phyloP scores from a whole-genome alignment of 2,329 filamentous ascomycete species.

The Aspergillus aculeatus region DNA sequence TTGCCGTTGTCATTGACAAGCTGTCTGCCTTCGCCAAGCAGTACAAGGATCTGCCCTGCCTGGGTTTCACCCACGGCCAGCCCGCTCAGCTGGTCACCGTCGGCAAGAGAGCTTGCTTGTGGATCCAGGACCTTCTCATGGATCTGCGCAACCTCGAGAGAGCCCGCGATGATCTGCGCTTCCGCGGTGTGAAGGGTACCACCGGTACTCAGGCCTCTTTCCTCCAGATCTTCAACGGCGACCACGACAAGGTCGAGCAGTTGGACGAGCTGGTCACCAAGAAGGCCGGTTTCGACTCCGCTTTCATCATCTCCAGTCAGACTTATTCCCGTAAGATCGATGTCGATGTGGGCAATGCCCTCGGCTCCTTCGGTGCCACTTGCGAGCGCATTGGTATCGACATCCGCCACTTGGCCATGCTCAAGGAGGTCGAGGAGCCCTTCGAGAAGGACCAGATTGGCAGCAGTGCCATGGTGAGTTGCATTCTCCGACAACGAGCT shows the following conservation, averaged over 20 bases:
- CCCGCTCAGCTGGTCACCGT: conserved; percentile 63
- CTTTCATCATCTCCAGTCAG: conserved; percentile 67
- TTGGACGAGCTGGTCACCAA: conserved; percentile 63
- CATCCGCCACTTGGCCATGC: conserved; percentile 69
- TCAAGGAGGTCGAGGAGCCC: conserved; percentile 84
- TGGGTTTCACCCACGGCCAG: conserved; percentile 72
- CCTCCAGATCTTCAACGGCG: conserved; percentile 64
- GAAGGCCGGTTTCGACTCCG: conserved; percentile 63
- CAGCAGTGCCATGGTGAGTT: conserved; percentile 55
- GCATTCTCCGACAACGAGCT: background rate
- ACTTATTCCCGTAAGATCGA: conserved; percentile 83
- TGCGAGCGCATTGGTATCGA: conserved; percentile 72
- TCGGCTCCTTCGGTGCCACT: conserved; percentile 75
- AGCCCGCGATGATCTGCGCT: conserved; percentile 66
- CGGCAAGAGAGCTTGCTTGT: conserved; percentile 65
- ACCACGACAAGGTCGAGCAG: conserved; percentile 60
- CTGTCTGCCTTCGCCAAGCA: conserved; percentile 69
- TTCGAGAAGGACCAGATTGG: conserved; percentile 79
- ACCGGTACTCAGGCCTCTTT: conserved; percentile 79
- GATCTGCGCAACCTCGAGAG: conserved; percentile 73
- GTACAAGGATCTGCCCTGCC: conserved; percentile 69
- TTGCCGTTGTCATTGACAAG: conserved; percentile 76
- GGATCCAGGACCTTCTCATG: conserved; percentile 73
- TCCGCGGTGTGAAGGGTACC: conserved; percentile 72
- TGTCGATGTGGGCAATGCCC: conserved; percentile 73